phyloP scores from a whole-genome alignment of 805 yeast genomes.

The Isabelozyma pseudorhagii region DNA sequence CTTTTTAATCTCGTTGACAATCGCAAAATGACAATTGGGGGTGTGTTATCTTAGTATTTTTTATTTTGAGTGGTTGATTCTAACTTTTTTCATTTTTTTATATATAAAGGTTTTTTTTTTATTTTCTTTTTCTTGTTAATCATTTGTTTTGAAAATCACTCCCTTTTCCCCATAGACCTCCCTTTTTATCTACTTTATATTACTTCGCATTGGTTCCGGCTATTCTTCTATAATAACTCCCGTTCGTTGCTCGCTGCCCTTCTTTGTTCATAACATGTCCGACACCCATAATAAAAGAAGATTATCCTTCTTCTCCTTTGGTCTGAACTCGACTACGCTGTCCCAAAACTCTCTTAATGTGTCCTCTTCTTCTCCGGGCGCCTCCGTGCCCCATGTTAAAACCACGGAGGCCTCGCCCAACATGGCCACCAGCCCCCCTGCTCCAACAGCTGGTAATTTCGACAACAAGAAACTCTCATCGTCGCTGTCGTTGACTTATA shows the following conservation, averaged over 20 bases:
- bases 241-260: not conserved
- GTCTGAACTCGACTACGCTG: constrained; percentile 1
- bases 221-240: not conserved
- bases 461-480: constrained; percentile 9
- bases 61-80: not conserved
- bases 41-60: not conserved
- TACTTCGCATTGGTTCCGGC: not conserved
- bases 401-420: not conserved
- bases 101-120: too few relatives aligned
- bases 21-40: not conserved
- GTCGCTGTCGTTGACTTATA: constrained; percentile 2
- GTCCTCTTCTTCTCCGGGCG: not conserved
- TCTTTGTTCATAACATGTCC: not conserved
- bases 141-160: not conserved
- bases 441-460: not conserved
- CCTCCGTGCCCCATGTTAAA: not conserved
- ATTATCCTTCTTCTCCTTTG: constrained; percentile 1
- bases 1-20: not conserved
- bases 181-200: not conserved
- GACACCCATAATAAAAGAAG: not conserved
- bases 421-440: not conserved
- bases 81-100: not conserved
- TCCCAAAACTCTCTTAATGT: not conserved
- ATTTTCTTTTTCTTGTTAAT: too few relatives aligned
- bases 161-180: not conserved